Percentiles rank a stretch among this genome's conserved stretches.
phyloP scores from a whole-genome alignment of 2,329 filamentous ascomycete species.

The Beauveria medogensis region DNA sequence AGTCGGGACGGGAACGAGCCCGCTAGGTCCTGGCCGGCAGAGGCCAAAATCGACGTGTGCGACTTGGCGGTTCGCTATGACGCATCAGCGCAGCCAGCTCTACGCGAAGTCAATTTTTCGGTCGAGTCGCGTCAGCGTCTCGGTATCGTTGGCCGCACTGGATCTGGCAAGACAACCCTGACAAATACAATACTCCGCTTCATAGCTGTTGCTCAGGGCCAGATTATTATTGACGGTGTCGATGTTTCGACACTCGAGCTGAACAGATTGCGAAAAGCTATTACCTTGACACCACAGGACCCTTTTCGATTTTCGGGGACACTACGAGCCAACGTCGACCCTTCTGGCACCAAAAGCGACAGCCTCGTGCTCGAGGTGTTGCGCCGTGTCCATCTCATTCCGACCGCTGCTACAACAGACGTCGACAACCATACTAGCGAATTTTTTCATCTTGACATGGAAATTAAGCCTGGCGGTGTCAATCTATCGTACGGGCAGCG shows the following conservation, averaged over 20 bases:
- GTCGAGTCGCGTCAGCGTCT: conserved; percentile 3
- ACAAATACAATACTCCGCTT: conserved; percentile 7
- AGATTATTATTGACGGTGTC: conserved; percentile 1
- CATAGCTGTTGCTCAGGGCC: not conserved
- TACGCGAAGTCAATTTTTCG: not conserved
- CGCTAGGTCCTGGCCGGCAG: not conserved
- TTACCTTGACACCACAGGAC: conserved; percentile 11
- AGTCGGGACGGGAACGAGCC: not conserved
- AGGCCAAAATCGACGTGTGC: not conserved
- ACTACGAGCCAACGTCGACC: conserved; percentile 9
- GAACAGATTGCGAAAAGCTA: not conserved
- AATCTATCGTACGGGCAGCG: conserved; percentile 11
- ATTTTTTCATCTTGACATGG: not conserved
- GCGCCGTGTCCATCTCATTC: not conserved
- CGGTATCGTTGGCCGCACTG: conserved; percentile 12
- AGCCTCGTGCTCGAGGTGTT: not conserved
- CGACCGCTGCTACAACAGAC: not conserved
- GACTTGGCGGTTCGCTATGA: not conserved
- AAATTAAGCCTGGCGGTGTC: not conserved
- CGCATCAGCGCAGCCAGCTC: not conserved
- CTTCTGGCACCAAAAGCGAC: not conserved
- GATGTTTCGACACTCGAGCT: not conserved
- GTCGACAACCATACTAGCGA: not conserved
- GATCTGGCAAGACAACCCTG: conserved; percentile 11
- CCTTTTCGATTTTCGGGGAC: conserved; percentile 8